Evolutionary conservation across 768 basidiomycete species (phyloP), one percentile per base, ranked within the genome.

Genomic region (Xerocomus potaroensis): DNA sequence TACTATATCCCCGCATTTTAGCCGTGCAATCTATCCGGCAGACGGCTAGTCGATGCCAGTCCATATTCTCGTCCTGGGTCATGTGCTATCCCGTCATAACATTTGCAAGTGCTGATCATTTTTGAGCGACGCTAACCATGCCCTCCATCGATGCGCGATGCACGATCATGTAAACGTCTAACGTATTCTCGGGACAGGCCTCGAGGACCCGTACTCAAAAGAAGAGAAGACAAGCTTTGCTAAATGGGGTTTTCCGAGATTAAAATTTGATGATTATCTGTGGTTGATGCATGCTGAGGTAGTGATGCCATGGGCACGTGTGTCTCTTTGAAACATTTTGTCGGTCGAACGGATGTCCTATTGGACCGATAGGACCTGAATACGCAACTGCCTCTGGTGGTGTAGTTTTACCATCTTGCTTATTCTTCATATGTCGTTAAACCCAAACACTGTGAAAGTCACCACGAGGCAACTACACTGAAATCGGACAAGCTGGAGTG

Each of bases 161-260:
- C 72, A 23, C 64, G 73, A 11, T 59, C 83, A 3, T 84, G 82
- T 56, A 76, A 71, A 50, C 69, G 79, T 12, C 63, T 24, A 39
- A 27, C 3, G 4, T 12, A 24, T 11, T 19, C 5, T 3, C 3
- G 26, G 29, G 4, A 16, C 34, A 80, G 80, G 76, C 8, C 82
- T 82, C 66, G 79, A 74, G 68, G 80, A 83, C 56, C 81, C 81
- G 0, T 83, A 83, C 48, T 73, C 79, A 16, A 69, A 69, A n/a
- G 78, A 80, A 33, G 79, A 82, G 41, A 75, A 76, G 52, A 42
- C 67, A 1, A 71, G 73, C 38, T 83, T 81, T 55, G 63, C 66
- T 0, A 75, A 77, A 58, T 83, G 81, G 78, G 77, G n/a, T n/a
- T n/a, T n/a, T n/a, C n/a, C n/a, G n/a, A n/a, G n/a, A n/a, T n/a